Percentiles rank a stretch among this genome's conserved stretches.
These are phyloP conservation scores for Colletotrichum falcatum DNA, from an alignment of 2,329 filamentous ascomycete genomes.

Conservation along the genomic window DNA sequence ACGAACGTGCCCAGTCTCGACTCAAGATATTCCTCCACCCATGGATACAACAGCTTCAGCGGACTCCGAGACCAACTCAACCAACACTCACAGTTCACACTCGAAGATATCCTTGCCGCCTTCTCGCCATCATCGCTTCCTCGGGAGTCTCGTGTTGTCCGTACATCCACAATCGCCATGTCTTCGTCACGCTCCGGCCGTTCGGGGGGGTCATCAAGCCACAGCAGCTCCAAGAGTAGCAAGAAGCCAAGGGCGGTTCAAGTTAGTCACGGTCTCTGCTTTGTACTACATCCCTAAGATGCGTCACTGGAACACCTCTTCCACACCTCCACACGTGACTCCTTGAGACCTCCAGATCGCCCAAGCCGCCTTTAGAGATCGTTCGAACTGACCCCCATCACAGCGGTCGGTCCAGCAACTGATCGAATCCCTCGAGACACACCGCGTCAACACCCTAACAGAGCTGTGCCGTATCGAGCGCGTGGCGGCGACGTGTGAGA, in stretches of 20 bases:
- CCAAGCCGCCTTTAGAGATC: not conserved
- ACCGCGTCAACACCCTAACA: constrained; percentile 79
- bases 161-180: constrained; percentile 42
- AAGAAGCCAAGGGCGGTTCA: constrained; percentile 47
- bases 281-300: constrained; percentile 42
- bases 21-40: not conserved
- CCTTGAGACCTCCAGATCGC: not conserved
- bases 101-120: constrained; percentile 21
- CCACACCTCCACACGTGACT: not conserved
- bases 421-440: constrained; percentile 72
- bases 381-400: not conserved
- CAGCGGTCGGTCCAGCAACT: constrained; percentile 61
- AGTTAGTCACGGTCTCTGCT: constrained; percentile 48
- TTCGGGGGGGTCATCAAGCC: constrained; percentile 41
- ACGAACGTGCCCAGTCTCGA: constrained; percentile 9
- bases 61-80: constrained; percentile 1
- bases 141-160: constrained; percentile 6
- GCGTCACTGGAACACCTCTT: not conserved
- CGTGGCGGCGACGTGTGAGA: constrained; percentile 68
- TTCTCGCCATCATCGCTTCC: constrained; percentile 5
- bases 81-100: constrained; percentile 9
- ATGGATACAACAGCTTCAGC: constrained; percentile 6
- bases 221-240: constrained; percentile 44
- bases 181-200: constrained; percentile 48
- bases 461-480: constrained; percentile 79